Evolutionary conservation across 305 asterid genomes (phyloP).

Genomic region (Rubia tinctorum): DNA sequence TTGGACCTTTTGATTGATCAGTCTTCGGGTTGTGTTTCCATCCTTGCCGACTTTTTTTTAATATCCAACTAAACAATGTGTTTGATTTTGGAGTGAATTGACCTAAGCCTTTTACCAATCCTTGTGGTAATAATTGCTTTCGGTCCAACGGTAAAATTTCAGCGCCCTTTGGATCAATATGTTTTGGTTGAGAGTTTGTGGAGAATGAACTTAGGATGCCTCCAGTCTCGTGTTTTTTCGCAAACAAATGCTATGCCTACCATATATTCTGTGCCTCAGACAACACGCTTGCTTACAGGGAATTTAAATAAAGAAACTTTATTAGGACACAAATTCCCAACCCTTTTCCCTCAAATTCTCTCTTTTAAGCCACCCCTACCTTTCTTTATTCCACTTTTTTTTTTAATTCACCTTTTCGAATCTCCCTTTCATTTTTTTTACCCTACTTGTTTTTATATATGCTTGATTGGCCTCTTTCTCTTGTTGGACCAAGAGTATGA

Average conservation of each 20-base stretch:
- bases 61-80: background rate
- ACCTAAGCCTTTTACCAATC: constrained; percentile 14
- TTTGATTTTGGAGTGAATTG: constrained; percentile 16
- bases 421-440: background rate
- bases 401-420: constrained; percentile 24
- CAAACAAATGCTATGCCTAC: background rate
- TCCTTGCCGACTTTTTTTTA: constrained; percentile 8
- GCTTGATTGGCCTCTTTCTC: background rate
- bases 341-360: constrained; percentile 33
- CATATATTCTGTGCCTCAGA: background rate
- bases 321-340: constrained; percentile 29
- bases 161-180: constrained; percentile 17
- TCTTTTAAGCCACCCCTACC: constrained; percentile 16
- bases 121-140: constrained; percentile 8
- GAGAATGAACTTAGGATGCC: constrained; percentile 26
- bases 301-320: constrained; percentile 27
- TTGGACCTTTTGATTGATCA: background rate
- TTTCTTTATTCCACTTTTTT: constrained; percentile 17
- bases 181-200: background rate
- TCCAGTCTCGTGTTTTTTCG: constrained; percentile 12
- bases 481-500: too few species aligned
- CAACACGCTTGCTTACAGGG: constrained; percentile 19
- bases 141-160: constrained; percentile 24
- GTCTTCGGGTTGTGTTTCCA: constrained; percentile 9
- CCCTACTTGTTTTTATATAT: background rate